These are phyloP conservation scores for Nicotiana noctiflora DNA, from an alignment of 257 asterid species.

Conservation along the genomic window DNA sequence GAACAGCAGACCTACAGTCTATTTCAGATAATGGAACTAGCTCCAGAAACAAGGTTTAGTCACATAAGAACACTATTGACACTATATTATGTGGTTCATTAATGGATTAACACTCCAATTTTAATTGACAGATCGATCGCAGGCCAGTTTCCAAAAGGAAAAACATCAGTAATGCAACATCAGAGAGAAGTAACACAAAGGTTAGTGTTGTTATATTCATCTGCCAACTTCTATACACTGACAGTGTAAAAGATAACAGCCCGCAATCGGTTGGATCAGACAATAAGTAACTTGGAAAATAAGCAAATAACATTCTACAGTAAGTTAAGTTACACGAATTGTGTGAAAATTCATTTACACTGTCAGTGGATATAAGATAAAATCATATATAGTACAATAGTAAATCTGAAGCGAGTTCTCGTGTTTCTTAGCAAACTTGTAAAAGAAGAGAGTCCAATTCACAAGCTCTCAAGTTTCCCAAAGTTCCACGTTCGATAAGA, in stretches of 20 bases:
- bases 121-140: constrained; percentile 16
- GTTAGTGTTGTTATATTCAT: constrained; percentile 10
- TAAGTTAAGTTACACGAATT: neutral
- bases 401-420: neutral
- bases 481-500: constrained; percentile 3
- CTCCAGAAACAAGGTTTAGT: constrained; percentile 24
- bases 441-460: constrained; percentile 4
- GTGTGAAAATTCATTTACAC: neutral
- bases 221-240: neutral
- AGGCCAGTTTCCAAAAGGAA: constrained; percentile 12
- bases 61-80: neutral
- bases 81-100: neutral
- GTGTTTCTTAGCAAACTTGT: constrained; percentile 8
- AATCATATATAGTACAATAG: neutral
- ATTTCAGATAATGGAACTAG: neutral
- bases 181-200: constrained; percentile 23
- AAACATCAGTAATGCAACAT: constrained; percentile 14
- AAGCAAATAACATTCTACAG: neutral
- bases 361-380: neutral
- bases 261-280: neutral
- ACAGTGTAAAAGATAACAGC: neutral
- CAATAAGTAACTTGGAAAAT: neutral
- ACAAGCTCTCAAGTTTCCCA: constrained; percentile 28
- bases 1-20: constrained; percentile 21
- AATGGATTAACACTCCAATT: neutral